phyloP scores from a whole-genome alignment of 2,329 filamentous ascomycete genomes.

The Beauveria caledonica region DNA sequence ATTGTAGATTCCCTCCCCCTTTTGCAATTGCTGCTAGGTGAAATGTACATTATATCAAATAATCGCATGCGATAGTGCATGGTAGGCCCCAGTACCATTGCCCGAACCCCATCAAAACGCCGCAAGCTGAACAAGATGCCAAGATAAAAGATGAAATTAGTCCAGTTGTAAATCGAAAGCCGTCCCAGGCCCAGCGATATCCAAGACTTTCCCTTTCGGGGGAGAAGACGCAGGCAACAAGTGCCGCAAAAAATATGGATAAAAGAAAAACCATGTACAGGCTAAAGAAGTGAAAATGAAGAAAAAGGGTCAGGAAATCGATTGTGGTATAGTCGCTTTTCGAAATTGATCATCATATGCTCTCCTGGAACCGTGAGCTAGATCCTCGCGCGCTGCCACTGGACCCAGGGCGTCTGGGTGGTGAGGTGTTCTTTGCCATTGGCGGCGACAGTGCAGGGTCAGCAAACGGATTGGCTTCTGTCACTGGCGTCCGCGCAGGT shows the following conservation, averaged over 20 bases:
- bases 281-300: background rate
- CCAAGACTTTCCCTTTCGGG: background rate
- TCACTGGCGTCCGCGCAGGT: slow-evolving; percentile 55
- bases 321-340: slow-evolving; percentile 7
- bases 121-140: background rate
- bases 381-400: slow-evolving; percentile 16
- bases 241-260: background rate
- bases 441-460: slow-evolving; percentile 25
- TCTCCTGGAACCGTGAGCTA: slow-evolving; percentile 21
- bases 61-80: background rate
- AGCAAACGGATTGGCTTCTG: slow-evolving; percentile 43
- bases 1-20: background rate
- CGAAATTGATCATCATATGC: slow-evolving; percentile 17
- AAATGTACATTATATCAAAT: slow-evolving; percentile 3
- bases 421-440: slow-evolving; percentile 18
- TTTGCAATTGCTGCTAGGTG: background rate
- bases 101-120: slow-evolving; percentile 1
- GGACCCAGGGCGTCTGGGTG: slow-evolving; percentile 17
- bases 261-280: slow-evolving; percentile 5
- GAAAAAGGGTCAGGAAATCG: background rate
- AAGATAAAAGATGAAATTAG: background rate
- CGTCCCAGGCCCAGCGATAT: background rate
- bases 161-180: background rate
- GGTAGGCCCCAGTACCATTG: background rate
- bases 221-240: background rate